phyloP scores from a whole-genome alignment of 495 filamentous ascomycete genomes.

The Podospora appendiculata region DNA sequence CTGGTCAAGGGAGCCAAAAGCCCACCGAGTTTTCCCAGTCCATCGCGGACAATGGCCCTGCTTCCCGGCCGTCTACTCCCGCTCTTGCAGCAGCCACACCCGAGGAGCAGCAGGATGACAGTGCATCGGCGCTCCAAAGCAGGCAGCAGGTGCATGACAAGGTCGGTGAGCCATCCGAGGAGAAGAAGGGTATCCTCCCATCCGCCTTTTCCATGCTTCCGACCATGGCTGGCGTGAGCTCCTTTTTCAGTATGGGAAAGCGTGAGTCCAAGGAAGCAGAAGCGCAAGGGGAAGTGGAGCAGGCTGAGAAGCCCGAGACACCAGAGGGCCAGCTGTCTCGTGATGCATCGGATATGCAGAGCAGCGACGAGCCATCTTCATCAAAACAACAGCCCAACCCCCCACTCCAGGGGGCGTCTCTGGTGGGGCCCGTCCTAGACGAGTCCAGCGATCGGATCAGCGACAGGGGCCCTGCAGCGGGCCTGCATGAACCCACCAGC shows the following conservation, averaged over 20 bases:
- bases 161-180: background rate
- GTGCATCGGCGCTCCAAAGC: background rate
- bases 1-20: background rate
- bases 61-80: background rate
- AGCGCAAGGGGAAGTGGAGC: too few species aligned
- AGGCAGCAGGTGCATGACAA: background rate
- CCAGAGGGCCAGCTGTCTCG: background rate
- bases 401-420: constrained; percentile 1
- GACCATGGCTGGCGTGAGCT: constrained; percentile 13
- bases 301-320: background rate
- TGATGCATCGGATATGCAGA: constrained; percentile 5
- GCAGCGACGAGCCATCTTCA: background rate
- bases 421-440: constrained; percentile 6
- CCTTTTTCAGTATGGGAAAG: constrained; percentile 12
- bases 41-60: background rate
- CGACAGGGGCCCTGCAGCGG: constrained; percentile 16
- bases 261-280: background rate
- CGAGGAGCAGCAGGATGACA: background rate
- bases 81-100: background rate
- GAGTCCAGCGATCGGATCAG: constrained; percentile 11
- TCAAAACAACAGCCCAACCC: constrained; percentile 5
- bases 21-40: background rate
- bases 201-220: constrained; percentile 12
- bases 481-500: constrained; percentile 12
- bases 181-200: constrained; percentile 12